phyloP scores from a whole-genome alignment of 2,329 filamentous ascomycete species.

The Sarocladium brachiariae region DNA sequence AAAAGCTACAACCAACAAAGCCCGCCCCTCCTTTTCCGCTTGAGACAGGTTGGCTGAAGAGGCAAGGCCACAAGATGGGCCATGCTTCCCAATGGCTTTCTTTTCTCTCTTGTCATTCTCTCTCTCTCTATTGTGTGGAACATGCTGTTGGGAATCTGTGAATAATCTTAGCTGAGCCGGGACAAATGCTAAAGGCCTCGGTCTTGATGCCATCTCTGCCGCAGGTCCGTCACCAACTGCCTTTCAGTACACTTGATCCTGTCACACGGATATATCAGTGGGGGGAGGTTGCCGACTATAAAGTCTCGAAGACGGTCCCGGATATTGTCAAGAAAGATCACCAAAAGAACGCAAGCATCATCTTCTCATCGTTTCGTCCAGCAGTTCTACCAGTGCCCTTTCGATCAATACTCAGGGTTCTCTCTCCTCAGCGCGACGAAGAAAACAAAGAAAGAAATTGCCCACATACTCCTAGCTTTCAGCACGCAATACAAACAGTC shows the following conservation, averaged over 20 bases:
- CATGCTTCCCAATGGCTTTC: not conserved
- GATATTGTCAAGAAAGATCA: not conserved
- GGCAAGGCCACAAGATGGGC: not conserved
- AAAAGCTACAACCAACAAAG: not conserved
- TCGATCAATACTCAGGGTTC: no score
- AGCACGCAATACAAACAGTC: no score
- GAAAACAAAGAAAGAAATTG: no score
- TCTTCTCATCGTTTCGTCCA: no score
- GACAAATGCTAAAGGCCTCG: conserved; percentile 1
- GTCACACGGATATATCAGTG: not conserved
- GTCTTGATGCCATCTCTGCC: not conserved
- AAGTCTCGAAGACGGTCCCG: not conserved
- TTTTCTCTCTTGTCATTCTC: no score
- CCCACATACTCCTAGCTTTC: no score
- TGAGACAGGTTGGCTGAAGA: conserved; percentile 5
- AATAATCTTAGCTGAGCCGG: not conserved
- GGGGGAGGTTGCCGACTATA: not conserved
- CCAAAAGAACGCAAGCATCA: not conserved
- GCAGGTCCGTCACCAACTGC: not conserved
- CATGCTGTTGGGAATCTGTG: conserved; percentile 1
- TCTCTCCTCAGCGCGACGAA: no score
- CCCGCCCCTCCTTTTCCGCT: not conserved
- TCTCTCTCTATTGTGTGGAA: not conserved
- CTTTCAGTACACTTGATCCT: not conserved
- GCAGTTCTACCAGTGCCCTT: no score